These are phyloP conservation scores for Kodamaea restingae DNA, from an alignment of 805 yeast genomes.

Conservation along the genomic window DNA sequence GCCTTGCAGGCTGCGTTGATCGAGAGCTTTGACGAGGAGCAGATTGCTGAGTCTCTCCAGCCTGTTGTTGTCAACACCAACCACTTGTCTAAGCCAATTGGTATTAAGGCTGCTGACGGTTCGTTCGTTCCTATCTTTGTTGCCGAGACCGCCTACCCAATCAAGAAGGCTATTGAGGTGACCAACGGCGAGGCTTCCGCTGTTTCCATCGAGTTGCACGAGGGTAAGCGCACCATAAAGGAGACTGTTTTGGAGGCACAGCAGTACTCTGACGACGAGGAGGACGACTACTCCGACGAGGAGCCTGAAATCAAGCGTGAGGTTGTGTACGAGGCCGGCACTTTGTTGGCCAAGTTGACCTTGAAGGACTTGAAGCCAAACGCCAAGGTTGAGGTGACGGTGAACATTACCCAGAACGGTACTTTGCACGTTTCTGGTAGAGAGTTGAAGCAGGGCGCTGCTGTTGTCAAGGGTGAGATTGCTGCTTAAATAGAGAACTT, in stretches of 20 bases:
- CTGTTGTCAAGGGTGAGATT: slow-evolving; percentile 54
- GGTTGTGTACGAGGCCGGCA: slow-evolving; percentile 69
- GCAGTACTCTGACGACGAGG: slow-evolving; percentile 51
- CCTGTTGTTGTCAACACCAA: slow-evolving; percentile 85
- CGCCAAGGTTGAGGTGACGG: slow-evolving; percentile 62
- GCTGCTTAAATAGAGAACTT: background rate
- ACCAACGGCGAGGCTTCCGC: slow-evolving; percentile 55
- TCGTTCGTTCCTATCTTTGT: slow-evolving; percentile 69
- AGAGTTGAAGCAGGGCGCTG: slow-evolving; percentile 57
- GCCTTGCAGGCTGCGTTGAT: slow-evolving; percentile 91
- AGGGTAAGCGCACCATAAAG: slow-evolving; percentile 79
- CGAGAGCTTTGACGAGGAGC: slow-evolving; percentile 79
- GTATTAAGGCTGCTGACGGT: slow-evolving; percentile 72
- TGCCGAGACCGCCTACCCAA: slow-evolving; percentile 86
- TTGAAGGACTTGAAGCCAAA: slow-evolving; percentile 65
- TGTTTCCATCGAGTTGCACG: slow-evolving; percentile 68
- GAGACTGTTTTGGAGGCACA: slow-evolving; percentile 76
- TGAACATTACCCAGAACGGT: slow-evolving; percentile 64
- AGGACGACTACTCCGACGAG: slow-evolving; percentile 55
- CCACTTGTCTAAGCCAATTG: slow-evolving; percentile 80
- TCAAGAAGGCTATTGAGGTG: slow-evolving; percentile 68
- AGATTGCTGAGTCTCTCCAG: slow-evolving; percentile 72
- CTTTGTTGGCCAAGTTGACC: slow-evolving; percentile 72
- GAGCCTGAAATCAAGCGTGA: slow-evolving; percentile 86
- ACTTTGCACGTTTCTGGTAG: slow-evolving; percentile 62